Evolutionary conservation across 805 yeast species (phyloP).

Genomic region (Nakazawaea peltata): DNA sequence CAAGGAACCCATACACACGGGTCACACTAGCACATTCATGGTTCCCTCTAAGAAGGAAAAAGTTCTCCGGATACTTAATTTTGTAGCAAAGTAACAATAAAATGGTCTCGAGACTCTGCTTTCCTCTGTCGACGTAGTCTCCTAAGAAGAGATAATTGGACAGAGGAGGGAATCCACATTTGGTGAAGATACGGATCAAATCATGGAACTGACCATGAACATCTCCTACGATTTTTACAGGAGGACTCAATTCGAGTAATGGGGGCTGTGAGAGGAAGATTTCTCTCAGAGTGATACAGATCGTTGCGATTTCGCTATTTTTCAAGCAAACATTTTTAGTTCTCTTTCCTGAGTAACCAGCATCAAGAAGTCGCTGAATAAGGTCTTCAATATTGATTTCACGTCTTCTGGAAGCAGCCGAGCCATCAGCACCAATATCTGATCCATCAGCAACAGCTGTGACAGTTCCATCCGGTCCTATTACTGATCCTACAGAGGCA

Average conservation of each 20-base stretch:
- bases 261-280: slow-evolving; percentile 88
- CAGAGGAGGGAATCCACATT: slow-evolving; percentile 95
- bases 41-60: slow-evolving; percentile 87
- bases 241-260: slow-evolving; percentile 75
- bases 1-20: slow-evolving; percentile 94
- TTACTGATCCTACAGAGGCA: not conserved
- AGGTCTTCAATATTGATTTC: slow-evolving; percentile 65
- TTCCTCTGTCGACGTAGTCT: slow-evolving; percentile 97
- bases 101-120: slow-evolving; percentile 91
- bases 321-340: slow-evolving; percentile 85
- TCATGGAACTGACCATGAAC: slow-evolving; percentile 97
- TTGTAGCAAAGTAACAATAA: slow-evolving; percentile 82
- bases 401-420: slow-evolving; percentile 19
- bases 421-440: not conserved
- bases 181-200: slow-evolving; percentile 80
- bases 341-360: slow-evolving; percentile 92
- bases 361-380: slow-evolving; percentile 86
- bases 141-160: slow-evolving; percentile 90
- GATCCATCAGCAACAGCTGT: not conserved
- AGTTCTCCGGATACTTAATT: slow-evolving; percentile 94
- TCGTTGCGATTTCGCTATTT: slow-evolving; percentile 78
- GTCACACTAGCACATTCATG: slow-evolving; percentile 98
- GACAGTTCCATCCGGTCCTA: not conserved
- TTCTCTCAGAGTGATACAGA: slow-evolving; percentile 85
- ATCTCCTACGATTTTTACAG: slow-evolving; percentile 85